Percentiles rank a stretch among this genome's conserved stretches.
Conservation (phyloP, 441 rosid genomes). For the Theobroma grandiflorum region DNA sequence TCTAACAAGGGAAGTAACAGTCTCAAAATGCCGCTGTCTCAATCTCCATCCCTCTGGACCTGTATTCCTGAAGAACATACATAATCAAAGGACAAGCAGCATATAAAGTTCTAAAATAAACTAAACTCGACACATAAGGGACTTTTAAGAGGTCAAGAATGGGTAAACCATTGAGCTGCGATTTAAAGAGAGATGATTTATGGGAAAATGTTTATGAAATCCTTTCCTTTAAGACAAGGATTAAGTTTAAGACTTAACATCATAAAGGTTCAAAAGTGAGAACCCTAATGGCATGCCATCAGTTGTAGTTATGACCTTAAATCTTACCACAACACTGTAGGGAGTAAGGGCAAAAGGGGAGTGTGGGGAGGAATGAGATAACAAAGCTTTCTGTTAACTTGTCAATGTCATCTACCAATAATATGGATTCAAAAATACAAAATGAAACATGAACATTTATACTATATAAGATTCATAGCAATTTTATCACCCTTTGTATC, state of each 20-base stretch:
- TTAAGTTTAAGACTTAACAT: constrained; percentile 18
- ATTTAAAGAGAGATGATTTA: background rate
- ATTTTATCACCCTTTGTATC: background rate
- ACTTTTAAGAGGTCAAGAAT: constrained; percentile 13
- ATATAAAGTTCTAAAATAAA: constrained; percentile 10
- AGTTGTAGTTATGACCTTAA: background rate
- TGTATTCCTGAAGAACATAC: constrained; percentile 65
- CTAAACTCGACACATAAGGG: constrained; percentile 3
- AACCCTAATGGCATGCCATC: background rate
- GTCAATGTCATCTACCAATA: constrained; percentile 14
- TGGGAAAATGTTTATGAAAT: background rate
- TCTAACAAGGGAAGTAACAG: constrained; percentile 88
- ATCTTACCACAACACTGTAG: background rate
- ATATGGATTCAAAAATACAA: background rate
- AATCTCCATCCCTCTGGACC: constrained; percentile 99
- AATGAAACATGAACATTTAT: background rate
- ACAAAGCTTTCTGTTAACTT: background rate
- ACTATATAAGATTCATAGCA: background rate
- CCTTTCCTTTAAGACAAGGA: constrained; percentile 12
- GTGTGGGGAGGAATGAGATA: background rate
- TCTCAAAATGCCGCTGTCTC: constrained; percentile 93
- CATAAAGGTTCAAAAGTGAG: constrained; percentile 15
- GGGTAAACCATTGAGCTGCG: background rate
- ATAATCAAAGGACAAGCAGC: constrained; percentile 19
- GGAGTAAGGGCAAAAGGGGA: background rate